These are phyloP conservation scores for Annulohypoxylon truncatum DNA, from an alignment of 2,329 filamentous ascomycete genomes.

Conservation along the genomic window DNA sequence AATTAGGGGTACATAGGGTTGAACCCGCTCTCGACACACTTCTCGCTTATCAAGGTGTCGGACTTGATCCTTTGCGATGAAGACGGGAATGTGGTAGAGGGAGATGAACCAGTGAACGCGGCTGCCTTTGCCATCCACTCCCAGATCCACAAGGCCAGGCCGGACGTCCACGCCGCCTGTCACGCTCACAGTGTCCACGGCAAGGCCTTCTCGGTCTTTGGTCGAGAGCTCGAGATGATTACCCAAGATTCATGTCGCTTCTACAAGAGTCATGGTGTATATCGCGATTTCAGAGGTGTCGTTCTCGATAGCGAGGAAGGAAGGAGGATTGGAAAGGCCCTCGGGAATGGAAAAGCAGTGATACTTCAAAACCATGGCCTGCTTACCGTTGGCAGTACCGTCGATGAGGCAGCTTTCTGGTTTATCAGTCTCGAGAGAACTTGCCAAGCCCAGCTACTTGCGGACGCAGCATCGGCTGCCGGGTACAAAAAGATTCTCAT, in stretches of 20 bases:
- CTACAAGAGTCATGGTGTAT: constrained; percentile 69
- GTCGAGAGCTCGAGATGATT: constrained; percentile 68
- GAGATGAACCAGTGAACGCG: constrained; percentile 66
- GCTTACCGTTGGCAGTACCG: constrained; percentile 69
- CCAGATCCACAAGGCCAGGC: constrained; percentile 67
- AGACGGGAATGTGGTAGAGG: constrained; percentile 66
- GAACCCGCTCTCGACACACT: constrained; percentile 64
- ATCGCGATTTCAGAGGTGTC: constrained; percentile 69
- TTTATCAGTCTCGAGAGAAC: constrained; percentile 71
- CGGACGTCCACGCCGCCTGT: constrained; percentile 69
- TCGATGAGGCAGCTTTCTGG: constrained; percentile 74
- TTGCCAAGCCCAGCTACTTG: constrained; percentile 70
- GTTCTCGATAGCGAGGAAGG: constrained; percentile 71
- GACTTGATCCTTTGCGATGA: constrained; percentile 72
- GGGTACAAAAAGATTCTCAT: constrained; percentile 47
- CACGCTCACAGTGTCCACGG: constrained; percentile 70
- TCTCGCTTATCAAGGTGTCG: constrained; percentile 67
- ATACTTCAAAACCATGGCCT: constrained; percentile 74
- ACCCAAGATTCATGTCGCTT: constrained; percentile 69
- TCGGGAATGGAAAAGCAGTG: constrained; percentile 66
- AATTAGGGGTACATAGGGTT: constrained; percentile 34
- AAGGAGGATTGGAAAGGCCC: constrained; percentile 63
- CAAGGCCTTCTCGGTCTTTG: constrained; percentile 70
- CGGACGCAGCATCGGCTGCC: constrained; percentile 64
- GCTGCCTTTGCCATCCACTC: constrained; percentile 72